Evolutionary conservation across 306 rosid species (phyloP).

Genomic region (Pyrus communis): DNA sequence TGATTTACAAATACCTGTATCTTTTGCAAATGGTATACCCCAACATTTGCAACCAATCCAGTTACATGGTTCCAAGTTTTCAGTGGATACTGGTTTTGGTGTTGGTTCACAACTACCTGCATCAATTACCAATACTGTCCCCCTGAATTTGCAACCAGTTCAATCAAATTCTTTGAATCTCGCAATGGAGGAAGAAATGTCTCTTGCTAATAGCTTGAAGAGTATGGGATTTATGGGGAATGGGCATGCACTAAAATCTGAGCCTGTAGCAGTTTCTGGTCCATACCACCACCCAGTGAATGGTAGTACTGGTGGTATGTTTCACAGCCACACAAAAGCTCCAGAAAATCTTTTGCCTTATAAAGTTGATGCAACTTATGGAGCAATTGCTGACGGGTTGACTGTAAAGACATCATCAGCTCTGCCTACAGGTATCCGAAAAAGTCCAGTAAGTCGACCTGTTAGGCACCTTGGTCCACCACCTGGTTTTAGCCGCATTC

Average conservation of each 20-base stretch:
- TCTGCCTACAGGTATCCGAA: constrained; percentile 37
- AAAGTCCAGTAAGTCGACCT: constrained; percentile 72
- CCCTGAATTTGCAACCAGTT: constrained; percentile 46
- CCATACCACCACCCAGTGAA: constrained; percentile 47
- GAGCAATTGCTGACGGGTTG: constrained; percentile 26
- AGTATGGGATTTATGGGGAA: constrained; percentile 63
- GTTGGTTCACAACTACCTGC: constrained; percentile 25
- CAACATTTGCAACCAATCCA: constrained; percentile 39
- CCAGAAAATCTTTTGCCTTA: constrained; percentile 36
- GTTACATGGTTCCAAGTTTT: constrained; percentile 39
- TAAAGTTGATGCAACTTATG: constrained; percentile 41
- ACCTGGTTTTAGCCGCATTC: constrained; percentile 74
- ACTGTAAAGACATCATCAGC: constrained; percentile 28
- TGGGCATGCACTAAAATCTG: constrained; percentile 47
- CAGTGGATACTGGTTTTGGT: constrained; percentile 15
- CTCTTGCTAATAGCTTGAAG: constrained; percentile 45
- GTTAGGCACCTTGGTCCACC: constrained; percentile 90
- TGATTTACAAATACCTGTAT: constrained; percentile 18
- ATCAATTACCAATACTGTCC: constrained; percentile 29
- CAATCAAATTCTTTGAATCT: constrained; percentile 47
- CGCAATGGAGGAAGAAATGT: constrained; percentile 45
- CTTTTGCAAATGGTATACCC: constrained; percentile 29
- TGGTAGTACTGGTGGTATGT: constrained; percentile 20
- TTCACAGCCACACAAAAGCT: constrained; percentile 39
- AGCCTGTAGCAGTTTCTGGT: constrained; percentile 27